Evolutionary conservation across 169 alveolate genomes (phyloP).

Genomic region (Cryptosporidium tyzzeri): DNA sequence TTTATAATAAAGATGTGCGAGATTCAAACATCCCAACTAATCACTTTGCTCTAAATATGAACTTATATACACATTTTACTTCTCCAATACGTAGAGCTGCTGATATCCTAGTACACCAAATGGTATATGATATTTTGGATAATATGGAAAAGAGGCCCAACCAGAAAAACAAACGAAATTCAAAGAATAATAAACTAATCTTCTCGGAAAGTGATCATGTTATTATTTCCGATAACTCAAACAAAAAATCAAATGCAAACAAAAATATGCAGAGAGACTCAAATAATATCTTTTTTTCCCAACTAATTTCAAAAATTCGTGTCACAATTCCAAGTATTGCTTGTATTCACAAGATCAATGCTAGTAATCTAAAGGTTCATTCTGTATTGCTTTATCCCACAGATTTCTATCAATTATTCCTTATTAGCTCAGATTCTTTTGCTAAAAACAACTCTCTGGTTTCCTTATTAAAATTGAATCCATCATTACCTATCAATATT

Average conservation of each 20-base stretch:
- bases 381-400: conserved; percentile 33
- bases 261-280: conserved; percentile 38
- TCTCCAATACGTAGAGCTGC: conserved; percentile 92
- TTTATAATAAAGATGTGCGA: not conserved
- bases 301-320: not conserved
- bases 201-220: not conserved
- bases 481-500: not conserved
- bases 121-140: conserved; percentile 84
- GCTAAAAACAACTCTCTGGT: not conserved
- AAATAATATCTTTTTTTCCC: conserved; percentile 14
- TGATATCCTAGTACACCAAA: conserved; percentile 89
- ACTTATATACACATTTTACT: conserved; percentile 90
- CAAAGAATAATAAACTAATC: not conserved
- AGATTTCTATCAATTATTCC: not conserved
- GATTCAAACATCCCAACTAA: conserved; percentile 18
- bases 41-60: conserved; percentile 88
- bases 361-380: not conserved
- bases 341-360: not conserved
- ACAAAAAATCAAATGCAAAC: conserved; percentile 13
- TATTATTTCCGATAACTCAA: conserved; percentile 17
- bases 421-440: not conserved
- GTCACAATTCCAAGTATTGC: conserved; percentile 19
- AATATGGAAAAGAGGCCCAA: not conserved
- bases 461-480: not conserved
- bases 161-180: not conserved